Evolutionary conservation across 805 yeast genomes (phyloP).

Genomic region (Kluyveromyces nonfermentans): DNA sequence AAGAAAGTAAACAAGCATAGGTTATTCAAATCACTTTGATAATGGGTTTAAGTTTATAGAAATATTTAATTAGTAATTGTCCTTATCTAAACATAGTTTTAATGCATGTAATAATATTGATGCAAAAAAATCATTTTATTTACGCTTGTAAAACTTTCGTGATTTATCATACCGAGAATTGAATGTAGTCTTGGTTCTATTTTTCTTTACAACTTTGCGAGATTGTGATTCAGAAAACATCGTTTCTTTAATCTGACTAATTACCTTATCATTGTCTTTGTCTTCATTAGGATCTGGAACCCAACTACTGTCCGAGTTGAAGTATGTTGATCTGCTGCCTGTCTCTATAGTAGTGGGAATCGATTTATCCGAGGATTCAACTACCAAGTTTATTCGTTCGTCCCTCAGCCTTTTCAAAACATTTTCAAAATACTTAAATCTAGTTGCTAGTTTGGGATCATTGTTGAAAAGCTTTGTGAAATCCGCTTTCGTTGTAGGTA

Average conservation of each 20-base stretch:
- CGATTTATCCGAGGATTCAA: slow-evolving; percentile 3
- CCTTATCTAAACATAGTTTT: neutral
- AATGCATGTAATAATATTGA: too few species aligned
- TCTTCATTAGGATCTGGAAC: neutral
- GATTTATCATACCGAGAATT: neutral
- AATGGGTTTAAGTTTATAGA: neutral
- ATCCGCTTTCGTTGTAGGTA: slow-evolving; percentile 21
- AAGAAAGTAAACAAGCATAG: neutral
- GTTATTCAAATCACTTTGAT: neutral
- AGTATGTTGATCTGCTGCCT: slow-evolving; percentile 15
- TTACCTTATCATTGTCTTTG: neutral
- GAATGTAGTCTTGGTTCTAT: neutral
- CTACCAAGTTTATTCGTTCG: slow-evolving; percentile 10
- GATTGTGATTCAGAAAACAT: slow-evolving; percentile 1
- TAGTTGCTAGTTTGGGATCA: slow-evolving; percentile 12
- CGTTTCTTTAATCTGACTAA: slow-evolving; percentile 1
- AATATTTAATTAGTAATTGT: neutral
- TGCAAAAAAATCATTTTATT: neutral
- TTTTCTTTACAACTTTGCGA: neutral
- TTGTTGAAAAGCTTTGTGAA: slow-evolving; percentile 15
- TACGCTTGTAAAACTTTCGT: slow-evolving; percentile 1
- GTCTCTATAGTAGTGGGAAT: slow-evolving; percentile 4
- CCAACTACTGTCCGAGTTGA: slow-evolving; percentile 6
- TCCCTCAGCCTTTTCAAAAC: slow-evolving; percentile 15
- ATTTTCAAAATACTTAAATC: slow-evolving; percentile 18